Evolutionary conservation across 805 yeast species (phyloP), one percentile per base, ranked within the genome.

Genomic region (Candida vaughaniae): DNA sequence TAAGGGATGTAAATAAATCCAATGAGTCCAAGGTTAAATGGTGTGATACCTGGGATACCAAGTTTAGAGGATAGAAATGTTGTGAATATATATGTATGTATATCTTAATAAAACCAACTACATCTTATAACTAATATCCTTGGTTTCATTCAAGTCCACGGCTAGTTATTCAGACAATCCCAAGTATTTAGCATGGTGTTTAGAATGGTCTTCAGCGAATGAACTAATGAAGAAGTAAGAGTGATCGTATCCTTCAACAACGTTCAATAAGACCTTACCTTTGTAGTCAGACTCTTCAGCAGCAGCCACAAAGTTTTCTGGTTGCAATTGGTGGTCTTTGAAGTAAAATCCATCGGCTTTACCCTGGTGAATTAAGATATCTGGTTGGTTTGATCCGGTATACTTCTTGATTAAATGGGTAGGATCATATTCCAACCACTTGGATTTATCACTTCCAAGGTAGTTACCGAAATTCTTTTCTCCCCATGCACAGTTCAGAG

Each of bases 201-300:
- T 78, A 25, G 95, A 86, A 59, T 93, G 98, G 23, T 80, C 85
- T 38, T 76, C 82, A 9, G 83, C 83, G 60, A 89, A 90, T 0
- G 86, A 63, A 35, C 90, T 74, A 39, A 91, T 74, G 58, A 89
- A 91, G 62, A 76, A 93, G 68, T 90, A 91, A 33, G 90, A 82
- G 57, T 91, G 99, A 54, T 93, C 97, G 55, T 80, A 91, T 3
- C 90, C 96, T 1, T 85, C 89, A 14, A 77, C 95, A 23, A 78
- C 51, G 19, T 77, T 64, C 33, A 85, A 59, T 20, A 75, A 66
- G 40, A 91, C 71, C 38, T 76, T 70, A 4, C 79, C 85, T 40
- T 74, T 75, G 60, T 82, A 82, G 5, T 62, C 59, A 1, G 85
- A 66, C 20, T 73, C 75, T 48, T 77, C 68, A 5, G 82, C 71